Evolutionary conservation across 2,329 filamentous ascomycete species (phyloP).

Genomic region (Lithohypha guttulata): DNA sequence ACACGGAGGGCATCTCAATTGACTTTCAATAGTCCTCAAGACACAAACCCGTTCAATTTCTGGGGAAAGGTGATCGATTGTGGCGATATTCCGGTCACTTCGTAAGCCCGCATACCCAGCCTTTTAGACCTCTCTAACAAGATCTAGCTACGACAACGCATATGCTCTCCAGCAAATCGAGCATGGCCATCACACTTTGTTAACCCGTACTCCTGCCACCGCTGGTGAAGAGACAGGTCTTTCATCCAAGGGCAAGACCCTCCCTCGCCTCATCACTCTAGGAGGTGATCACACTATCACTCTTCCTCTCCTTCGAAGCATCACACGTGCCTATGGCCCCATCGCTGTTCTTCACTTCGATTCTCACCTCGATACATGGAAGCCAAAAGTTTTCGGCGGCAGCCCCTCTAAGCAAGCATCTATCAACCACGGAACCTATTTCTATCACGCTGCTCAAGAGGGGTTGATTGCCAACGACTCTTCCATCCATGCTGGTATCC

Average conservation of each 20-base stretch:
- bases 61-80: conserved; percentile 75
- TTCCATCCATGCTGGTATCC: conserved; percentile 80
- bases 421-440: conserved; percentile 84
- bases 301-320: conserved; percentile 43
- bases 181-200: conserved; percentile 66
- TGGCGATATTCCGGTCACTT: conserved; percentile 75
- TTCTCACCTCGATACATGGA: conserved; percentile 55
- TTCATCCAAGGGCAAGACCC: conserved; percentile 60
- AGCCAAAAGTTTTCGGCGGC: conserved; percentile 77
- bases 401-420: conserved; percentile 63
- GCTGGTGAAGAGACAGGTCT: conserved; percentile 56
- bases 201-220: conserved; percentile 60
- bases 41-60: conserved; percentile 68
- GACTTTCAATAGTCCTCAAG: conserved; percentile 42
- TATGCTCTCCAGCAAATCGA: conserved; percentile 78
- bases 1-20: not conserved
- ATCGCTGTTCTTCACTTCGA: conserved; percentile 56
- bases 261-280: conserved; percentile 71
- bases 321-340: conserved; percentile 56
- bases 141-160: conserved; percentile 61
- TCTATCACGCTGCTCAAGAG: conserved; percentile 70
- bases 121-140: not conserved
- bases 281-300: conserved; percentile 37
- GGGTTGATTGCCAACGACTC: conserved; percentile 70
- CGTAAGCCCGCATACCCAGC: conserved; percentile 42